phyloP scores from a whole-genome alignment of 768 basidiomycete species.

The Glaciozyma antarctica region DNA sequence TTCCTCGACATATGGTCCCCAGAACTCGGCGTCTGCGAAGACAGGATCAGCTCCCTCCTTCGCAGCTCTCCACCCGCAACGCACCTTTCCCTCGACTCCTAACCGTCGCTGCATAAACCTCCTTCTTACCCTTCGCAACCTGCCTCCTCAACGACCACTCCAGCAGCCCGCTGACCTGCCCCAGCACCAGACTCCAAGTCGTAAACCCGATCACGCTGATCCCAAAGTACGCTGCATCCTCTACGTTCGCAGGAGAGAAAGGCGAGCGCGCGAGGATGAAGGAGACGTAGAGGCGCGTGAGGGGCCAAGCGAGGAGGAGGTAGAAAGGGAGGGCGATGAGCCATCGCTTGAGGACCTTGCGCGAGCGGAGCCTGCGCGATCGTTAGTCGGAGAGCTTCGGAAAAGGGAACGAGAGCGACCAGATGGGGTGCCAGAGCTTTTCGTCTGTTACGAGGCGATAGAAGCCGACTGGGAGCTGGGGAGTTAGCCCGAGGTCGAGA shows the following conservation, averaged over 20 bases:
- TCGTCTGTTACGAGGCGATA: not conserved
- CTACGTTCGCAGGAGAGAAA: conserved; percentile 20
- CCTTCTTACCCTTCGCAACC: conserved; percentile 21
- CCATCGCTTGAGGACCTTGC: conserved; percentile 7
- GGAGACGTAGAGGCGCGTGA: conserved; percentile 21
- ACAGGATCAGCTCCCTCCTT: not conserved
- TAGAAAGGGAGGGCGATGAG: conserved; percentile 5
- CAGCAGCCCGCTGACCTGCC: conserved; percentile 25
- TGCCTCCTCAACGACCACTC: conserved; percentile 29
- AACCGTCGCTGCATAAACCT: conserved; percentile 34
- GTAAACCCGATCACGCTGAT: conserved; percentile 28
- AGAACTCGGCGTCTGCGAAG: conserved; percentile 20
- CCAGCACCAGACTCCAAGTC: conserved; percentile 27
- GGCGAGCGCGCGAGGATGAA: conserved; percentile 28
- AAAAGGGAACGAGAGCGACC: not conserved
- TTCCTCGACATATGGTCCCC: conserved; percentile 35
- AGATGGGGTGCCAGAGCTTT: conserved; percentile 4
- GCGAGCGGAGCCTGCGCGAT: conserved; percentile 6
- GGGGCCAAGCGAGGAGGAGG: conserved; percentile 6
- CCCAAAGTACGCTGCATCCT: conserved; percentile 18
- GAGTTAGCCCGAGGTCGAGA: not conserved
- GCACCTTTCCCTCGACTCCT: conserved; percentile 29
- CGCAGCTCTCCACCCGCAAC: not conserved
- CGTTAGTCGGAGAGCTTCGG: not conserved
- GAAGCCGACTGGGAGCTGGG: not conserved